Conservation (phyloP, 441 rosid genomes). For the Corymbia citriodora region DNA sequence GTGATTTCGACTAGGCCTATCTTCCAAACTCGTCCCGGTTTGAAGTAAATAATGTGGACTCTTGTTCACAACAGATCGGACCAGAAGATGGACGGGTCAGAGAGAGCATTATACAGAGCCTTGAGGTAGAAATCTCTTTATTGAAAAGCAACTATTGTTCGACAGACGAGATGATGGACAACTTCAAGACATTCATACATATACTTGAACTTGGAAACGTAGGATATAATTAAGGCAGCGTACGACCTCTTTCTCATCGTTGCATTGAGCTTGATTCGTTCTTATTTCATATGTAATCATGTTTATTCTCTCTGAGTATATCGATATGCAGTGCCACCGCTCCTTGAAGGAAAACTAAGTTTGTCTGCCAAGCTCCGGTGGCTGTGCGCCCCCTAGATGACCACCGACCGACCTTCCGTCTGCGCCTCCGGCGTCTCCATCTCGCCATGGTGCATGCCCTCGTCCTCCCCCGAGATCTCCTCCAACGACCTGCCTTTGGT, state of each 20-base stretch:
- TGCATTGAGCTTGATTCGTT: neutral
- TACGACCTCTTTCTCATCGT: neutral
- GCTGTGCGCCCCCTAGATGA: neutral
- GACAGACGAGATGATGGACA: neutral
- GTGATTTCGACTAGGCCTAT: neutral
- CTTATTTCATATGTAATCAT: neutral
- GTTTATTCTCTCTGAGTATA: neutral
- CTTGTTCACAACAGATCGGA: neutral
- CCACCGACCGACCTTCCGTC: neutral
- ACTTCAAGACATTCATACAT: neutral
- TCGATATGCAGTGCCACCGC: neutral
- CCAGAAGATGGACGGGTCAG: neutral
- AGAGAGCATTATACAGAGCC: neutral
- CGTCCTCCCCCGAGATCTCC: slow-evolving; percentile 3
- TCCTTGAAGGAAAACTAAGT: neutral
- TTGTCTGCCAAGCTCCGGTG: neutral
- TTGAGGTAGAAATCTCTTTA: neutral
- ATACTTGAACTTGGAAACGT: neutral
- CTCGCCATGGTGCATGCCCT: neutral
- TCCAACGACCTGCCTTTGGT: neutral
- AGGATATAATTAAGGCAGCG: neutral
- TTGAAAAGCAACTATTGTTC: neutral
- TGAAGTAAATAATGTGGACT: neutral
- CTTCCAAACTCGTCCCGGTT: neutral
- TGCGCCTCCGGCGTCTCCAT: neutral